Conservation (phyloP, 1,139 yeast species). For the Taphrina communis region DNA sequence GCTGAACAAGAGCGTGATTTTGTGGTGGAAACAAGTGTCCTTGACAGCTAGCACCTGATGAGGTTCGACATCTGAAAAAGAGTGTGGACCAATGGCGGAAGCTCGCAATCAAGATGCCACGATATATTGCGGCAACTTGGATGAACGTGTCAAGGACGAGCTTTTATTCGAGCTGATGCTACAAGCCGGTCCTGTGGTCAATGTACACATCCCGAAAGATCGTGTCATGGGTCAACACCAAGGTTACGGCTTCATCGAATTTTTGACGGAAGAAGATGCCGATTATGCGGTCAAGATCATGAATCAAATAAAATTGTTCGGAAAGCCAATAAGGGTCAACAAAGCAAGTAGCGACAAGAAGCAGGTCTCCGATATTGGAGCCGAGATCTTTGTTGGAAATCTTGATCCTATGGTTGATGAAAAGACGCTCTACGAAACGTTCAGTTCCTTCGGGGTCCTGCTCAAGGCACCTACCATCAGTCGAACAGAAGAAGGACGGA, state of each 20-base stretch:
- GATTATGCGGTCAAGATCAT: constrained; percentile 70
- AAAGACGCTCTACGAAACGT: constrained; percentile 63
- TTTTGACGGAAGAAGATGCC: constrained; percentile 65
- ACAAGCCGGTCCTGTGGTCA: constrained; percentile 80
- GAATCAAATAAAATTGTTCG: constrained; percentile 68
- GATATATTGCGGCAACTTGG: constrained; percentile 83
- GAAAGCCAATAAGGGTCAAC: constrained; percentile 67
- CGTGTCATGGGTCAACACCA: constrained; percentile 72
- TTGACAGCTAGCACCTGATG: too few species aligned
- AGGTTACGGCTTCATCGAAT: constrained; percentile 89
- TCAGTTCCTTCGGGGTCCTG: constrained; percentile 72
- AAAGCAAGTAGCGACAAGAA: constrained; percentile 55
- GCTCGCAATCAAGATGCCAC: constrained; percentile 70
- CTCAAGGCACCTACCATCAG: constrained; percentile 61
- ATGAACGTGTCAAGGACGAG: constrained; percentile 70
- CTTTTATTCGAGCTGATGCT: constrained; percentile 76
- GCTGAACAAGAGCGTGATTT: too few species aligned
- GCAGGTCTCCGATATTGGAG: constrained; percentile 64
- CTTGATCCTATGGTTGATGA: constrained; percentile 74
- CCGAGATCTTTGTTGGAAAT: constrained; percentile 75
- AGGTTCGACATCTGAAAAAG: too few species aligned
- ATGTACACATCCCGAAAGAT: constrained; percentile 79
- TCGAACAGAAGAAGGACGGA: constrained; percentile 61
- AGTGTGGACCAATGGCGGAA: constrained; percentile 22
- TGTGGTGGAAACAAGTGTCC: too few species aligned